Conservation (phyloP, 2,329 filamentous ascomycete genomes). For the Scedosporium aurantiacum region DNA sequence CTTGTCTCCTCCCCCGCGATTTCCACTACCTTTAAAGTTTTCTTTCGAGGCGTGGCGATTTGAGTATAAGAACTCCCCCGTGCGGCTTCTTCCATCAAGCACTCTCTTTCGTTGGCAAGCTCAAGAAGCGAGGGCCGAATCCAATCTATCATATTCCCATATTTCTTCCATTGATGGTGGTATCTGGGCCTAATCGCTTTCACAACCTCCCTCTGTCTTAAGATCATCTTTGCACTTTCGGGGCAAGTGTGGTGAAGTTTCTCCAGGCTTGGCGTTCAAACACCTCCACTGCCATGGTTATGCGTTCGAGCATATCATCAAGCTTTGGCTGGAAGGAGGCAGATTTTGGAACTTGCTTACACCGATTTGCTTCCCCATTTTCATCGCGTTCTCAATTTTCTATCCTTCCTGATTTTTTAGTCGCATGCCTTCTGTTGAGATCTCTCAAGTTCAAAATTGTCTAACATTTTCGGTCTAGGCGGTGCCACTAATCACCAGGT, state of each 20-base stretch:
- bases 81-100: background rate
- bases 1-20: background rate
- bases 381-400: background rate
- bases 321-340: too few species aligned
- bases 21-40: background rate
- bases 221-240: too few species aligned
- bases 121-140: too few species aligned
- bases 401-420: background rate
- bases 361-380: background rate
- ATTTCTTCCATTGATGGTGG: too few species aligned
- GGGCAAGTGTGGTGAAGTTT: too few species aligned
- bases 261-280: too few species aligned
- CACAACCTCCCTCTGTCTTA: too few species aligned
- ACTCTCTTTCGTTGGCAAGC: background rate
- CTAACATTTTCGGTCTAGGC: conserved; percentile 35
- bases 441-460: conserved; percentile 7
- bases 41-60: background rate
- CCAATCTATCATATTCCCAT: too few species aligned
- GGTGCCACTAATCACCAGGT: conserved; percentile 67
- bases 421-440: conserved; percentile 2
- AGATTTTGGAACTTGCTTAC: background rate
- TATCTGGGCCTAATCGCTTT: too few species aligned
- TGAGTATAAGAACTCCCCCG: background rate
- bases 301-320: too few species aligned
- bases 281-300: too few species aligned